These are phyloP conservation scores for Agaricales sp. DNA, from an alignment of 1,284 basidiomycete species.

Conservation along the genomic window DNA sequence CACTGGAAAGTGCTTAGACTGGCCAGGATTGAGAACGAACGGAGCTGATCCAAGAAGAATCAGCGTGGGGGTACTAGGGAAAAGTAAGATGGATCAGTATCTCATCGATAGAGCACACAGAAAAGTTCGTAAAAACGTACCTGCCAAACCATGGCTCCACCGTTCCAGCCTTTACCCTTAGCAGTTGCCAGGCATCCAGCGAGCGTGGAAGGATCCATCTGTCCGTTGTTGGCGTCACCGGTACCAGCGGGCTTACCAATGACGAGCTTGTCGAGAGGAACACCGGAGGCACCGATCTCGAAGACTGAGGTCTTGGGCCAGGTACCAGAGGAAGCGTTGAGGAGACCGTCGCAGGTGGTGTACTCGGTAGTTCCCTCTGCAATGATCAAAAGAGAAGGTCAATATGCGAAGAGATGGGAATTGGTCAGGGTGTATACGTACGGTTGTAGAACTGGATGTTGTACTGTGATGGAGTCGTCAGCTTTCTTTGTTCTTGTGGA, in stretches of 20 bases:
- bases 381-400: not conserved
- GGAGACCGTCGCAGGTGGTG: constrained; percentile 43
- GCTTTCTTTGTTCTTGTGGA: not conserved
- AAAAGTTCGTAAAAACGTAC: not conserved
- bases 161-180: constrained; percentile 46
- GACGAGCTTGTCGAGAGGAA: constrained; percentile 31
- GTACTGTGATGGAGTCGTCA: constrained; percentile 18
- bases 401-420: not conserved
- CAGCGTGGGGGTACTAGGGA: constrained; percentile 17
- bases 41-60: constrained; percentile 35
- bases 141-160: constrained; percentile 34
- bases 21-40: constrained; percentile 33
- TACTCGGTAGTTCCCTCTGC: constrained; percentile 47
- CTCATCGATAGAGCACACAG: not conserved
- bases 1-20: no score
- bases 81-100: no score
- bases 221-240: constrained; percentile 48
- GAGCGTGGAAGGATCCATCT: constrained; percentile 39
- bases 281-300: constrained; percentile 48
- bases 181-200: constrained; percentile 46
- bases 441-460: constrained; percentile 59
- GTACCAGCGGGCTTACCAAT: constrained; percentile 53
- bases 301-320: constrained; percentile 46
- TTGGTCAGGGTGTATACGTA: constrained; percentile 16
- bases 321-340: constrained; percentile 35